Evolutionary conservation across 371 early-diverging fungal species (phyloP), one percentile per base, ranked within the genome.

Genomic region (Syncephalastrum monosporum): DNA sequence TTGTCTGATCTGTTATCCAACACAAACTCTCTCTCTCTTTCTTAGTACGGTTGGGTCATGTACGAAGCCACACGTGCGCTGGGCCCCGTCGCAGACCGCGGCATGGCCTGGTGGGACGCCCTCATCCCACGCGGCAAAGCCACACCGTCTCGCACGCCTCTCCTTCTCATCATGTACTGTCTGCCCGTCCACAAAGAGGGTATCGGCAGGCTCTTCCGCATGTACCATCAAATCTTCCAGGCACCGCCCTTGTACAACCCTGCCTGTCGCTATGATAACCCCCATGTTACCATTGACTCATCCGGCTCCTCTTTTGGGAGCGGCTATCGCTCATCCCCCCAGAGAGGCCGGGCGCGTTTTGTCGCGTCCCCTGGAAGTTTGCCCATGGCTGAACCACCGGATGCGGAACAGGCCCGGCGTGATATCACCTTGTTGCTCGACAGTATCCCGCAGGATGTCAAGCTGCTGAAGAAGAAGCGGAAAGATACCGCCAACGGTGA

Each of bases 1-100:
- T 42, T 14, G 21, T 14, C 14, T 51, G 10, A 29, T 38, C 4
- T 51, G 14, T 51, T 51, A 1, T 33, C 38, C 6, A 55, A 45
- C 19, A 33, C 21, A 6, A 2, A 21, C 21, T 21, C 21, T 21
- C 21, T 21, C 21, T 21, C 21, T 21, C 42, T 23, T 21, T 4
- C 56, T 7, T 65, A 74, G 74, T 69, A 61, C 48, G 79, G 79
- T 5, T 79, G 79, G 79, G 63, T 75, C 1, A 75, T 76, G 8
- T 79, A 75, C 59, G 63, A 69, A 45, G 72, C 71, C 23, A 79
- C 79, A 8, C 63, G 61, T 33, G 53, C 75, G 15, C 53, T 79
- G n/a, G 79, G 79, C 0, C 79, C 79, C 1, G 52, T 79, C 12
- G 65, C 65, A 4, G 76, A 79, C 12, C 53, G 59, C 24, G 49